Conservation (phyloP, 2,329 filamentous ascomycete genomes). For the Tetracladium maxilliforme region DNA sequence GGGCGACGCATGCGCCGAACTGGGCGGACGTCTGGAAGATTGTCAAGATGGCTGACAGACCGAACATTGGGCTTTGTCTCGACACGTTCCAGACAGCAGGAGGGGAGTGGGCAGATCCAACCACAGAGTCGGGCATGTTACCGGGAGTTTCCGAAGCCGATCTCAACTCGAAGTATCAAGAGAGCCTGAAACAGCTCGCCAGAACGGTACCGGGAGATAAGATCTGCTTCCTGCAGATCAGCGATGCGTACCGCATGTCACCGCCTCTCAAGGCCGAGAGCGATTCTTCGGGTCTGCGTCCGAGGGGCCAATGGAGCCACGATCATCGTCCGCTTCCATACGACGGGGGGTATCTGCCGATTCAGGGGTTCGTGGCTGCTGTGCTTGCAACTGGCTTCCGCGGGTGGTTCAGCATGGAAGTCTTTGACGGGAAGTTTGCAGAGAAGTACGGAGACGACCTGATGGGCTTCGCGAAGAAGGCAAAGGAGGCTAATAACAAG, state of each 20-base stretch:
- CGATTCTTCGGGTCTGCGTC: slow-evolving; percentile 36
- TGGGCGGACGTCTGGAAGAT: slow-evolving; percentile 62
- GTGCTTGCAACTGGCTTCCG: slow-evolving; percentile 54
- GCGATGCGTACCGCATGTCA: slow-evolving; percentile 53
- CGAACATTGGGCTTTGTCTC: slow-evolving; percentile 59
- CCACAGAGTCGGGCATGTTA: slow-evolving; percentile 42
- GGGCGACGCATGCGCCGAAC: slow-evolving; percentile 52
- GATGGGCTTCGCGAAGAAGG: slow-evolving; percentile 30
- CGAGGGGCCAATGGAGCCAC: slow-evolving; percentile 56
- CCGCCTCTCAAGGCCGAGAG: slow-evolving; percentile 34
- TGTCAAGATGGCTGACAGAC: slow-evolving; percentile 42
- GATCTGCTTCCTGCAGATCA: slow-evolving; percentile 63
- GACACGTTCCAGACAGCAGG: slow-evolving; percentile 67
- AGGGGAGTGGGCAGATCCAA: slow-evolving; percentile 60
- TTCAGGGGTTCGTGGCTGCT: slow-evolving; percentile 47
- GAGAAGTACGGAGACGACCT: slow-evolving; percentile 31
- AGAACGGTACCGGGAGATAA: slow-evolving; percentile 47
- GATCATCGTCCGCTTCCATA: slow-evolving; percentile 56
- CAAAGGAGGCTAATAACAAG: slow-evolving; percentile 29
- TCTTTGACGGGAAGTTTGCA: slow-evolving; percentile 47
- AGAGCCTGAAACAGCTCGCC: slow-evolving; percentile 39
- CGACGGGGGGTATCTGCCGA: slow-evolving; percentile 55
- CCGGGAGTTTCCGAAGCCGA: slow-evolving; percentile 18
- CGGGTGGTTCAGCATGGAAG: slow-evolving; percentile 54
- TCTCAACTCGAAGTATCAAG: slow-evolving; percentile 31